phyloP scores from a whole-genome alignment of 139 green algal species.

The Eudorina sp. region DNA sequence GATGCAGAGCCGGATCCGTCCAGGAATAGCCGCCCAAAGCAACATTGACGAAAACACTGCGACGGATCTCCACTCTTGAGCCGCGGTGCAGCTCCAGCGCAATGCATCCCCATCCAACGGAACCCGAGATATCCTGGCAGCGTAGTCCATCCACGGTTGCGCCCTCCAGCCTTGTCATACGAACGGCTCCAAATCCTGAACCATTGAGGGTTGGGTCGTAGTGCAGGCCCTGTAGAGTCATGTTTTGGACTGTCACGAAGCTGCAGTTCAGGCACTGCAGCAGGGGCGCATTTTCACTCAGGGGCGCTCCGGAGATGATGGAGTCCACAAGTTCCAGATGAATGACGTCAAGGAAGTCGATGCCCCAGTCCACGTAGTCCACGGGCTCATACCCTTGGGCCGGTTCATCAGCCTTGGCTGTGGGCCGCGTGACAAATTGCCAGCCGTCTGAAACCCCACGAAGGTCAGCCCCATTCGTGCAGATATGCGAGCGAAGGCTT shows the following conservation, averaged over 20 bases:
- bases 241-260: background rate
- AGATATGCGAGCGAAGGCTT: background rate
- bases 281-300: background rate
- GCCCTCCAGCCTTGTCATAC: background rate
- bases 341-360: background rate
- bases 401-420: too few species aligned
- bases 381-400: background rate
- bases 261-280: constrained; percentile 35
- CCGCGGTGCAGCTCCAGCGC: background rate
- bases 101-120: constrained; percentile 22
- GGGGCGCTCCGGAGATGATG: background rate
- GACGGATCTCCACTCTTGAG: background rate
- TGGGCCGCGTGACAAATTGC: background rate
- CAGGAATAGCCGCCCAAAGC: too few species aligned
- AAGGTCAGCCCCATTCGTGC: background rate
- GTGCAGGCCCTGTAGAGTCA: background rate
- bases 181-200: background rate
- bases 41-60: background rate
- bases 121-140: background rate
- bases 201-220: too few species aligned
- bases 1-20: too few species aligned
- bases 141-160: background rate
- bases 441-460: background rate
- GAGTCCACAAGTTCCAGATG: constrained; percentile 3
- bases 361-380: background rate